A percentile compares a stretch with the other conserved stretches of the same genome.
These are phyloP conservation scores for Thuidium tamariscinum DNA, from an alignment of 225 moss, liverwort and hornwort genomes.

Conservation along the genomic window DNA sequence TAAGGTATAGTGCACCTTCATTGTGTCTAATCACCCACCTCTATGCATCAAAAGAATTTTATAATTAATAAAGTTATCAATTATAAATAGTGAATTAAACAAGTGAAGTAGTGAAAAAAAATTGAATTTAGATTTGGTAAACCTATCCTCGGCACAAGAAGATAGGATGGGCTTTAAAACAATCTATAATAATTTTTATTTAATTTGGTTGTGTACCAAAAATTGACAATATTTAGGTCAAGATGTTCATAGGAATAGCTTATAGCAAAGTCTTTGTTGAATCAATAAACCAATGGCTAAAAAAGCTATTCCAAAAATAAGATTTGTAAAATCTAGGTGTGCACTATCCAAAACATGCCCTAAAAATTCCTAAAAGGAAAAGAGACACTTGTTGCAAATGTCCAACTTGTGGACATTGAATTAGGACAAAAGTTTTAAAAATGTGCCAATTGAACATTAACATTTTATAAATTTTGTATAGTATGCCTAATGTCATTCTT, in stretches of 20 bases:
- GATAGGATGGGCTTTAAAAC: background rate
- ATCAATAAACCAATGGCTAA: background rate
- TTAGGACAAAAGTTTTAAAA: background rate
- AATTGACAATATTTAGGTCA: fast-evolving
- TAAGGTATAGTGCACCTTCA: background rate
- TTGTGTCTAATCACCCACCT: background rate
- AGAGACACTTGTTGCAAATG: background rate
- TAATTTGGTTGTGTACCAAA: background rate
- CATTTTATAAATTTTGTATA: background rate
- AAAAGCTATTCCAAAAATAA: background rate
- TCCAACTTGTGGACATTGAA: too few species aligned
- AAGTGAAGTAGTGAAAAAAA: background rate
- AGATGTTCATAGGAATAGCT: too few species aligned
- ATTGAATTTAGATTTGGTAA: background rate
- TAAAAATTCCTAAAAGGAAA: background rate
- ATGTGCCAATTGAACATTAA: background rate
- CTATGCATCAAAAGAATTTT: background rate
- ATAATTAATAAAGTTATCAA: background rate
- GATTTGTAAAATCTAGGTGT: background rate
- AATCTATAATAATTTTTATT: background rate
- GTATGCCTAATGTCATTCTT: background rate
- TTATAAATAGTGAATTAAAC: background rate
- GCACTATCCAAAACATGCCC: background rate
- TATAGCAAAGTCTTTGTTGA: background rate
- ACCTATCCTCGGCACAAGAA: fast-evolving